phyloP scores from a whole-genome alignment of 441 rosid genomes.

The Capsella rubella region DNA sequence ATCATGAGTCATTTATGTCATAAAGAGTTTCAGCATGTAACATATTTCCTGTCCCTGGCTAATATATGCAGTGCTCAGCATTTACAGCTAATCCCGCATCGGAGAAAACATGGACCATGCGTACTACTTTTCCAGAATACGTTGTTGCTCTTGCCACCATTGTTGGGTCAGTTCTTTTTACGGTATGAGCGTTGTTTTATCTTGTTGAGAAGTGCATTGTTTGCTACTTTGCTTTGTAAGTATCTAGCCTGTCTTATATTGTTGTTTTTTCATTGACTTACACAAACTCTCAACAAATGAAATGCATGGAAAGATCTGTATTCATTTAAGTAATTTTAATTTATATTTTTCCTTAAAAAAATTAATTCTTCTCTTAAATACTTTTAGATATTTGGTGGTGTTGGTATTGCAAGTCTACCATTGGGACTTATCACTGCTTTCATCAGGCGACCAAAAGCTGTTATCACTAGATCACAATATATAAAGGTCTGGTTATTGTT shows the following conservation, averaged over 20 bases:
- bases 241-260: constrained; percentile 9
- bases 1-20: constrained; percentile 3
- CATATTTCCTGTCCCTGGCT: constrained; percentile 28
- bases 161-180: constrained; percentile 96
- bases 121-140: constrained; percentile 93
- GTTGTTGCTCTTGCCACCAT: constrained; percentile 98
- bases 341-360: neutral
- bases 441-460: constrained; percentile 96
- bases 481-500: constrained; percentile 67
- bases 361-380: constrained; percentile 19
- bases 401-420: constrained; percentile 94
- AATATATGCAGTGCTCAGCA: constrained; percentile 79
- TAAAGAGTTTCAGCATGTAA: constrained; percentile 24
- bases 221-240: constrained; percentile 2
- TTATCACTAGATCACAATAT: constrained; percentile 95
- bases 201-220: constrained; percentile 17
- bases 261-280: constrained; percentile 18
- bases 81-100: constrained; percentile 73
- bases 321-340: constrained; percentile 14
- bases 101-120: constrained; percentile 98
- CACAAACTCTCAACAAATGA: constrained; percentile 15
- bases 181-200: constrained; percentile 59
- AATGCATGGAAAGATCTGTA: constrained; percentile 16
- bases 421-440: constrained; percentile 93
- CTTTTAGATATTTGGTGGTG: constrained; percentile 95